A percentile compares a stretch with the other conserved stretches of the same genome.
These are phyloP conservation scores for Apophysomyces variabilis DNA, from an alignment of 371 early-diverging fungal genomes.

Conservation along the genomic window DNA sequence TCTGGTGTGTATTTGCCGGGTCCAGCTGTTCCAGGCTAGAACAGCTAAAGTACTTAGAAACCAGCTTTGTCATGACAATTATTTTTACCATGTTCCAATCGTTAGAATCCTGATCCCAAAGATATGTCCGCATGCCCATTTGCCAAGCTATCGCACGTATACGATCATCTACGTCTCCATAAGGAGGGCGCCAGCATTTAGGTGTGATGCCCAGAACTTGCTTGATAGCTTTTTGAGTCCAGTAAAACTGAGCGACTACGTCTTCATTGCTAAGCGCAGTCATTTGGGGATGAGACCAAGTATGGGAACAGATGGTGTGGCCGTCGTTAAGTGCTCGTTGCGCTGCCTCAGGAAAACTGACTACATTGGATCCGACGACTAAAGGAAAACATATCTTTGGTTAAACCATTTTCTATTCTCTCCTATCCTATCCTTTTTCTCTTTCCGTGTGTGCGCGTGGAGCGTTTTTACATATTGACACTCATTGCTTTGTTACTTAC, in stretches of 20 bases:
- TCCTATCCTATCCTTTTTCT: not conserved
- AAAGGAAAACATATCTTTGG: not conserved
- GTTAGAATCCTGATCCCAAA: constrained; percentile 45
- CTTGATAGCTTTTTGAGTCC: constrained; percentile 57
- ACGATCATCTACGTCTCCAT: constrained; percentile 60
- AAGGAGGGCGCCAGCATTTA: constrained; percentile 63
- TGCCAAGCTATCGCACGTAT: constrained; percentile 58
- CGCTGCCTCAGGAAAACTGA: constrained; percentile 38
- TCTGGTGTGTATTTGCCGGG: constrained; percentile 28
- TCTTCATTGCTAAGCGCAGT: constrained; percentile 57
- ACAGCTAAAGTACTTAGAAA: not conserved
- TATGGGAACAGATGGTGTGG: constrained; percentile 50
- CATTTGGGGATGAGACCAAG: constrained; percentile 66
- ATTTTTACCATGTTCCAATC: constrained; percentile 37
- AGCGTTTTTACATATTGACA: no score
- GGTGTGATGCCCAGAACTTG: constrained; percentile 59
- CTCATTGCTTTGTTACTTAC: constrained; percentile 21
- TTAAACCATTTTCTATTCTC: not conserved
- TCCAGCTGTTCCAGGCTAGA: constrained; percentile 32
- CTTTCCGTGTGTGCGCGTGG: no score
- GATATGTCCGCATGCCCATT: constrained; percentile 52
- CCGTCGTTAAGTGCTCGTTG: constrained; percentile 43
- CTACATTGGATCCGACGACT: constrained; percentile 46
- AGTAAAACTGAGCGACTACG: constrained; percentile 63
- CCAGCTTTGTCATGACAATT: constrained; percentile 1